A percentile compares a stretch with the other conserved stretches of the same genome.
phyloP scores from a whole-genome alignment of 2,329 filamentous ascomycete genomes.

The Arthroderma uncinatum region DNA sequence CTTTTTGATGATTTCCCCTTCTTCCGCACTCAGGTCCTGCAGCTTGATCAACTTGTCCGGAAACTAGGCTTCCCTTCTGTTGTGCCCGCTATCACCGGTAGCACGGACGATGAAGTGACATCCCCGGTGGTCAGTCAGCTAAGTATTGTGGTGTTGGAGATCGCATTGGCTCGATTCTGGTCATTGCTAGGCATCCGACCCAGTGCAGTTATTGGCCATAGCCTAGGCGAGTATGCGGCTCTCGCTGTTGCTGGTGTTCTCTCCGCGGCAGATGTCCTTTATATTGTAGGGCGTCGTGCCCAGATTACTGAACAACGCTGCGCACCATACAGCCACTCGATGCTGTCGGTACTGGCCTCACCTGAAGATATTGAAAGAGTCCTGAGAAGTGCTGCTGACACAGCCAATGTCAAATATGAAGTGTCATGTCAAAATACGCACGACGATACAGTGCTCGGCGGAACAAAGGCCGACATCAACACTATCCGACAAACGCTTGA shows the following conservation, averaged over 20 bases:
- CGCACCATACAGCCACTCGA: conserved; percentile 54
- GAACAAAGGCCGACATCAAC: conserved; percentile 9
- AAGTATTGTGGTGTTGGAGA: conserved; percentile 33
- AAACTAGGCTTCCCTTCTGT: background rate
- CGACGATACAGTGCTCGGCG: conserved; percentile 18
- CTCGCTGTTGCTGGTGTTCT: conserved; percentile 24
- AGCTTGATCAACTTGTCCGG: background rate
- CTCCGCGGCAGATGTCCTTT: conserved; percentile 22
- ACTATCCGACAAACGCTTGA: conserved; percentile 33
- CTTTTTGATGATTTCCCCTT: background rate
- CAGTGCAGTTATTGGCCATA: conserved; percentile 13
- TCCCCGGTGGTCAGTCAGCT: conserved; percentile 19
- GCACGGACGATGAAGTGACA: background rate
- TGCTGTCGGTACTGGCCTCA: conserved; percentile 43
- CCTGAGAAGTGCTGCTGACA: background rate
- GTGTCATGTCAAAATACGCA: conserved; percentile 10
- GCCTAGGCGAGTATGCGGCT: conserved; percentile 15
- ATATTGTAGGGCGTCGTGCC: conserved; percentile 24
- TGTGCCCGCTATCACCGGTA: background rate
- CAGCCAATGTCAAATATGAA: background rate
- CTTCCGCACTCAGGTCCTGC: background rate
- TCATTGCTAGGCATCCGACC: conserved; percentile 8
- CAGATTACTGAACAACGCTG: conserved; percentile 23
- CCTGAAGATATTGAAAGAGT: background rate
- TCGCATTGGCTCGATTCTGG: conserved; percentile 37